Percentiles rank a stretch among this genome's conserved stretches.
These are phyloP conservation scores for Penicillium malachiteum DNA, from an alignment of 495 filamentous ascomycete species.

Conservation along the genomic window DNA sequence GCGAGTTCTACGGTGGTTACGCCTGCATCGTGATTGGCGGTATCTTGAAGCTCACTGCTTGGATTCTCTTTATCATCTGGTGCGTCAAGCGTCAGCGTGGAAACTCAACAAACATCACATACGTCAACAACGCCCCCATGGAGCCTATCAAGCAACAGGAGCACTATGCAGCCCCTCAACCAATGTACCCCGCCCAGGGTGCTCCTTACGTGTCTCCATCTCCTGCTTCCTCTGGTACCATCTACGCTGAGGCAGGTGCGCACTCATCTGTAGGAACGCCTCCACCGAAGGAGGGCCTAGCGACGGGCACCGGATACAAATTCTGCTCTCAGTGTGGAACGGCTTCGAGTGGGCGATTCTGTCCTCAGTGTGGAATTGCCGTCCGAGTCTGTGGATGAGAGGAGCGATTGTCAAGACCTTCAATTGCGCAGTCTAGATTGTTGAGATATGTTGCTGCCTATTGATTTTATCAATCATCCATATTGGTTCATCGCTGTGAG, in stretches of 20 bases:
- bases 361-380: slow-evolving; percentile 13
- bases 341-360: slow-evolving; percentile 14
- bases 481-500: too few species aligned
- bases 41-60: slow-evolving; percentile 18
- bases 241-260: slow-evolving; percentile 3
- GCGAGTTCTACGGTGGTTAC: slow-evolving; percentile 18
- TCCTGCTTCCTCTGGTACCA: slow-evolving; percentile 7
- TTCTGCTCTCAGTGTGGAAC: slow-evolving; percentile 20
- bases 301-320: slow-evolving; percentile 8
- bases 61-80: slow-evolving; percentile 23
- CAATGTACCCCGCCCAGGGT: slow-evolving; percentile 7
- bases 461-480: too few species aligned
- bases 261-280: slow-evolving; percentile 8
- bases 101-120: slow-evolving; percentile 10
- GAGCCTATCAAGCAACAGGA: slow-evolving; percentile 7
- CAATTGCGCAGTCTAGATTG: too few species aligned
- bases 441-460: too few species aligned
- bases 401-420: background rate
- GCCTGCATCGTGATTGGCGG: slow-evolving; percentile 18
- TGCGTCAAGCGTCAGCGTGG: slow-evolving; percentile 19
- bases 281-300: slow-evolving; percentile 14
- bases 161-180: slow-evolving; percentile 14
- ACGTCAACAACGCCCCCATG: slow-evolving; percentile 12
- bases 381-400: background rate
- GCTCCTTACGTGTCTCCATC: slow-evolving; percentile 12